Evolutionary conservation across 768 basidiomycete genomes (phyloP).

Genomic region (Solioccasus polychromus): DNA sequence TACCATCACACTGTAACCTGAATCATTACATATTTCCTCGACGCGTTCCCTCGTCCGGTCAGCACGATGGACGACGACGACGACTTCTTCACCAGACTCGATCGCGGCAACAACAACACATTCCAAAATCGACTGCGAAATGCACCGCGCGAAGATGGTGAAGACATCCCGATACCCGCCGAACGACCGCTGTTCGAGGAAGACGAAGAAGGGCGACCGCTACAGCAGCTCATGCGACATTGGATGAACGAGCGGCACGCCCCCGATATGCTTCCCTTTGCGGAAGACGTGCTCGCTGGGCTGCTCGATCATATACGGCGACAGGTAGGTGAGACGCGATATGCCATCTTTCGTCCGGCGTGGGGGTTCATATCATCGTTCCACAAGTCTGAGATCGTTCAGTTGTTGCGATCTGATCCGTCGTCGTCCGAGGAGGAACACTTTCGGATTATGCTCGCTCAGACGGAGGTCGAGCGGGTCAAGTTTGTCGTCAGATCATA

Average conservation of each 20-base stretch:
- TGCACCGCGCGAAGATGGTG: slow-evolving; percentile 30
- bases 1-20: neutral
- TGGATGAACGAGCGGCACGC: slow-evolving; percentile 87
- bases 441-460: slow-evolving; percentile 87
- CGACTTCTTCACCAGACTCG: slow-evolving; percentile 29
- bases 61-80: slow-evolving; percentile 24
- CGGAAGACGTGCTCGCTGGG: slow-evolving; percentile 61
- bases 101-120: slow-evolving; percentile 8
- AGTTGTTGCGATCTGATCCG: slow-evolving; percentile 72
- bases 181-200: slow-evolving; percentile 29
- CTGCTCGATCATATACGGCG: slow-evolving; percentile 75
- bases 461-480: slow-evolving; percentile 92
- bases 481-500: slow-evolving; percentile 92
- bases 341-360: neutral
- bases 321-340: slow-evolving; percentile 55
- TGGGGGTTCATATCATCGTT: neutral
- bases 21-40: too few species aligned
- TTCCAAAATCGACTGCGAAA: slow-evolving; percentile 39
- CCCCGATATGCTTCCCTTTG: slow-evolving; percentile 74
- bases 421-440: slow-evolving; percentile 90
- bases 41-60: neutral
- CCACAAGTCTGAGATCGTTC: slow-evolving; percentile 75
- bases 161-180: slow-evolving; percentile 30
- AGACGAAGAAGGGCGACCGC: slow-evolving; percentile 50
- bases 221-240: slow-evolving; percentile 70